Base-by-base conservation (phyloP, 2,329 filamentous ascomycete species). In the Hypoxylon sp. region DNA sequence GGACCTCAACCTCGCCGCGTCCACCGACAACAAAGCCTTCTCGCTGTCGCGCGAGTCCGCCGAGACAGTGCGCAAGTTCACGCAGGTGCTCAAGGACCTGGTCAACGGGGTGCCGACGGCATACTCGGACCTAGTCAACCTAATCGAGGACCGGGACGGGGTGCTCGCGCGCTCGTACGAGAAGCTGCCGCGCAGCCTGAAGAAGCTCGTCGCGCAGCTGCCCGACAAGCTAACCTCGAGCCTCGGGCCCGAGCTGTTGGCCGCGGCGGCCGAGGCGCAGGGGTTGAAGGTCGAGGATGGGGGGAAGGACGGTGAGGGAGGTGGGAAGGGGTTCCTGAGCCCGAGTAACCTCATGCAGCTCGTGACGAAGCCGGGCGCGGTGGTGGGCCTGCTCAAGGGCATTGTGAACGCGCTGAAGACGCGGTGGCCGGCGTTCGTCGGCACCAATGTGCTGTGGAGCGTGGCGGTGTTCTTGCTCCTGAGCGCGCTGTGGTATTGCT, bases 401-500 rank as follows among this genome's bases (percentile, higher is more conserved):
- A 97, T 98, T 62, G 90, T 98, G 77, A 93, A 93, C 66, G 95
- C 95, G 58, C 81, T 99, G 64, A 94, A 95, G 81, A 84, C 93
- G 68, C 86, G 95, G 50, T 98, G 97, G 87, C 96, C 96, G 0
- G 94, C 94, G 0, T 91, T 98, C 70, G 88, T 97, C 68, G 95
- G 95, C 11, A 95, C 95, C 61, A 98, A 97, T 79, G 90, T 97
- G 17, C 85, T 98, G 14, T 93, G 97, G 90, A 96, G 93, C 70
- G 84, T 98, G 72, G 94, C 93, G 0, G 83, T 98, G 1, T 97
- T 97, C 76, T 85, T 98, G 61, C 86, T 98, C 14, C 87, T 99
- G 63, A 96, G 97, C 78, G 93, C 97, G 49, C 90, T 98, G 75
- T 99, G 95, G 95, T 99, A 98, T 82, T 98, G 95, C 82, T 92